Evolutionary conservation across 1,284 basidiomycete species (phyloP).

Genomic region (Sanghuangporus weigelae): DNA sequence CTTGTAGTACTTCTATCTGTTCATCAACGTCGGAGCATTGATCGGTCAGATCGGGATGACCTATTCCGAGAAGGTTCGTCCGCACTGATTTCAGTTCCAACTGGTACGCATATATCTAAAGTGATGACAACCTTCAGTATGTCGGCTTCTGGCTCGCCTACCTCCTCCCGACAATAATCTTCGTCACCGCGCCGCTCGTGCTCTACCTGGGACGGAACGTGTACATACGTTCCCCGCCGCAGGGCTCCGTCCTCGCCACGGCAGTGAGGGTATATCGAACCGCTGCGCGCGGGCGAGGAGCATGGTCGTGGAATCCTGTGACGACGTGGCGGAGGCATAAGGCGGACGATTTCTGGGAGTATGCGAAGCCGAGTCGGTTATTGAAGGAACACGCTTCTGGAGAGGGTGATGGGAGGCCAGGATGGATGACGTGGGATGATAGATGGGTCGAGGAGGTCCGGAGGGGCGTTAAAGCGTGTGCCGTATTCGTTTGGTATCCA

Average conservation of each 20-base stretch:
- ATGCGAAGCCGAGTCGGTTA: constrained; percentile 60
- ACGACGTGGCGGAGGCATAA: constrained; percentile 42
- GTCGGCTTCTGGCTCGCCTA: constrained; percentile 72
- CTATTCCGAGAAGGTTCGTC: constrained; percentile 60
- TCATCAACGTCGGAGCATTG: constrained; percentile 75
- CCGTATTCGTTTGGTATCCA: constrained; percentile 73
- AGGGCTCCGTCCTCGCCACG: constrained; percentile 71
- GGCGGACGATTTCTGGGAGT: constrained; percentile 73
- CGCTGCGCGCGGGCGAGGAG: constrained; percentile 52
- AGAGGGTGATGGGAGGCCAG: constrained; percentile 33
- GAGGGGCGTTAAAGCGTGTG: constrained; percentile 80
- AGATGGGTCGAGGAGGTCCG: constrained; percentile 80
- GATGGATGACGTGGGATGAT: constrained; percentile 75
- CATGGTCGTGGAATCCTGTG: constrained; percentile 50
- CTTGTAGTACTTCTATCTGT: constrained; percentile 60
- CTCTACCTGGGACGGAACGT: constrained; percentile 61
- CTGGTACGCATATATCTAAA: constrained; percentile 14
- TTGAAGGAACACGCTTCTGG: constrained; percentile 20
- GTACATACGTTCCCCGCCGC: constrained; percentile 66
- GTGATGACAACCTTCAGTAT: constrained; percentile 31
- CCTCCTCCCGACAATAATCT: constrained; percentile 63
- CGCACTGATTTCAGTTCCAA: background rate
- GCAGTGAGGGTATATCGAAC: constrained; percentile 45
- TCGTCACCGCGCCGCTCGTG: constrained; percentile 64
- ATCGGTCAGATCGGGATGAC: constrained; percentile 68